Conservation (phyloP, 2,329 filamentous ascomycete genomes). For the Geosmithia flava region DNA sequence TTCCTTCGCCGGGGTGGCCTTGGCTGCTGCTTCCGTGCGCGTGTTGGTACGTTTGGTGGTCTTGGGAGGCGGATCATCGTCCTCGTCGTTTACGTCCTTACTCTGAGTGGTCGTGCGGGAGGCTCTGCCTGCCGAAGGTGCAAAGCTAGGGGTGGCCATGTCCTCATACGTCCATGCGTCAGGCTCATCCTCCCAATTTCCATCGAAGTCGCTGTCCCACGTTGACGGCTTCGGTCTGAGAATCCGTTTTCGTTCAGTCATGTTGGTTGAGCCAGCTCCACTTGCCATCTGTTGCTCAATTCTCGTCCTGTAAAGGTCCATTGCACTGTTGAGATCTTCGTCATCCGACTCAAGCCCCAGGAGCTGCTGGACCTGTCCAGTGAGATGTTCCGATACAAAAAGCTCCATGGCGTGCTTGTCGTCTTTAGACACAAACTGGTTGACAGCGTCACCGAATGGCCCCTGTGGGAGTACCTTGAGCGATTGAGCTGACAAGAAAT, state of each 20-base stretch:
- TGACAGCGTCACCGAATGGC: conserved; percentile 84
- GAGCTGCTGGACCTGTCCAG: conserved; percentile 58
- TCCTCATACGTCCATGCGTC: conserved; percentile 34
- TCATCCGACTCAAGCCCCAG: conserved; percentile 53
- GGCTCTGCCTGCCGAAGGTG: conserved; percentile 3
- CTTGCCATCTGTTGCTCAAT: conserved; percentile 60
- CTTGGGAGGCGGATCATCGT: conserved; percentile 14
- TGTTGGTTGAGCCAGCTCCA: conserved; percentile 37
- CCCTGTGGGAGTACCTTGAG: conserved; percentile 89
- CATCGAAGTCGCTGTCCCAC: conserved; percentile 88
- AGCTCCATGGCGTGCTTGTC: conserved; percentile 85
- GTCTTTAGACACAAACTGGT: conserved; percentile 87
- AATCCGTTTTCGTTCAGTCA: conserved; percentile 21
- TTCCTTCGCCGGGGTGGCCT: conserved; percentile 23
- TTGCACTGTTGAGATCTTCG: conserved; percentile 55
- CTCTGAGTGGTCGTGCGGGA: conserved; percentile 6
- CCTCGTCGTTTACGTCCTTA: conserved; percentile 26
- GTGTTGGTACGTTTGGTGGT: conserved; percentile 12
- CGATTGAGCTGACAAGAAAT: conserved; percentile 77
- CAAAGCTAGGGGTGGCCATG: conserved; percentile 4
- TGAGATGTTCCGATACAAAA: conserved; percentile 62
- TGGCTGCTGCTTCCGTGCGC: conserved; percentile 8
- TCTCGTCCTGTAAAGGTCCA: conserved; percentile 58
- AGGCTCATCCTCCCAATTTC: conserved; percentile 71
- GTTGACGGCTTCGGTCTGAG: conserved; percentile 64